Evolutionary conservation across 345 rosid species (phyloP), one percentile per base, ranked within the genome.

Genomic region (Adansonia digitata): DNA sequence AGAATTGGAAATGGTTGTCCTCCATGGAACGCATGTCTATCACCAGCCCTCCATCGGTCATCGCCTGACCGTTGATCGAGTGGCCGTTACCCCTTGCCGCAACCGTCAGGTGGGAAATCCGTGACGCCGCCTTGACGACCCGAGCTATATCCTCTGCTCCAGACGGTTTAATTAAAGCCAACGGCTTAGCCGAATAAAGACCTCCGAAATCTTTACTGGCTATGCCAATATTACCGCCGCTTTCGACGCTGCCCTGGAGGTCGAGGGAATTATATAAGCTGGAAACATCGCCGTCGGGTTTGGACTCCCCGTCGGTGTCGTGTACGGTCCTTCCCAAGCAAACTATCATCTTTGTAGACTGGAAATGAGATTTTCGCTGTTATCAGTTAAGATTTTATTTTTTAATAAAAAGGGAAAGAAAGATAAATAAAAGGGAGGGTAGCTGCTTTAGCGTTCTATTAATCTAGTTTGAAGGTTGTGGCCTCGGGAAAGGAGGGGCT

Each of bases 21-120:
- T 77, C 92, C 34, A 84, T 80, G 27, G 90, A 79, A 6, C 96
- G 81, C 99, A 95, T 95, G 77, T 95, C 94, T 15, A 95, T 57
- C 26, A 95, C 92, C 18, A 95, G 88, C 0, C 99, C 99, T 14
- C 85, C 83, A 71, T 84, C 88, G 18, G 93, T 81, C 99, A 95
- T 93, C 26, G 98, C 93, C 79, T 95, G 99, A 27, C 99, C 99
- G 87, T 95, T 95, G 81, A 95, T 89, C 0, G 96, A 91, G 82
- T 95, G 99, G 46, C 99, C 98, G 79, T 95, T 95, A 12, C 99
- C 99, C 17, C 99, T 85, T 0, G 98, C 99, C 7, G 98, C 93
- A 34, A 95, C 98, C 22, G 98, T 91, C 55, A 93, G 89, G 80
- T 75, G 82, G 26, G 86, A 67, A 0, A 91, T 85, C 43, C 75